Evolutionary conservation across 768 basidiomycete genomes (phyloP).

Genomic region (Pleurotus tuber-regium): DNA sequence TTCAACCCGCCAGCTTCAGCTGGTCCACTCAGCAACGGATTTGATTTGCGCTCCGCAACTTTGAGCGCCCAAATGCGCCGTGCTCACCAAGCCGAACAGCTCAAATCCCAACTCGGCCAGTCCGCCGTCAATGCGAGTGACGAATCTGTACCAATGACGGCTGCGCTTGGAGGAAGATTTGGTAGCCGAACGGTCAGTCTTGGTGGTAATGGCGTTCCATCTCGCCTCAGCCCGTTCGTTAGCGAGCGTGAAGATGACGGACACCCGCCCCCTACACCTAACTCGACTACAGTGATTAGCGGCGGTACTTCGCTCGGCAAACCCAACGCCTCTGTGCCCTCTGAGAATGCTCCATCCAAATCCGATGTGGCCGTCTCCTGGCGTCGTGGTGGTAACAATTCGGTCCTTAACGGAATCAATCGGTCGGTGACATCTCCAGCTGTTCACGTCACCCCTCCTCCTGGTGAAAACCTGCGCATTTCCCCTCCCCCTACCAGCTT

Average conservation of each 20-base stretch:
- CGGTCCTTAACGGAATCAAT: constrained; percentile 60
- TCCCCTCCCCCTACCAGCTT: constrained; percentile 19
- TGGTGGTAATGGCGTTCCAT: constrained; percentile 26
- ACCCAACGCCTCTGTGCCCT: constrained; percentile 28
- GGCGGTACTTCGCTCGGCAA: constrained; percentile 70
- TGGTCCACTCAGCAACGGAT: constrained; percentile 60
- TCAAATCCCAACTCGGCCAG: constrained; percentile 58
- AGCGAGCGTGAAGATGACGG: constrained; percentile 44
- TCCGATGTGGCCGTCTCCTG: constrained; percentile 79
- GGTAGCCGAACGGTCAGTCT: constrained; percentile 59
- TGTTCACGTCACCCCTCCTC: constrained; percentile 74
- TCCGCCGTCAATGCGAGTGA: constrained; percentile 28
- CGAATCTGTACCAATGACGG: constrained; percentile 78
- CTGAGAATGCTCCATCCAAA: constrained; percentile 56
- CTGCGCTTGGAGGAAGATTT: constrained; percentile 73
- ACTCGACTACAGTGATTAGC: constrained; percentile 65
- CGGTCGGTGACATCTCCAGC: constrained; percentile 59
- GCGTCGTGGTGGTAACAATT: constrained; percentile 77
- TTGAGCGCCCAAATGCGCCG: constrained; percentile 63
- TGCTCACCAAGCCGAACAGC: constrained; percentile 64
- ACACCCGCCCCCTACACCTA: constrained; percentile 51
- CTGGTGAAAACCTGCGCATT: constrained; percentile 38
- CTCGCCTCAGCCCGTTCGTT: constrained; percentile 19
- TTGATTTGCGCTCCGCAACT: constrained; percentile 60
- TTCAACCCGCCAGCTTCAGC: constrained; percentile 68